Evolutionary conservation across 345 rosid genomes (phyloP).

Genomic region (Populus euphratica): DNA sequence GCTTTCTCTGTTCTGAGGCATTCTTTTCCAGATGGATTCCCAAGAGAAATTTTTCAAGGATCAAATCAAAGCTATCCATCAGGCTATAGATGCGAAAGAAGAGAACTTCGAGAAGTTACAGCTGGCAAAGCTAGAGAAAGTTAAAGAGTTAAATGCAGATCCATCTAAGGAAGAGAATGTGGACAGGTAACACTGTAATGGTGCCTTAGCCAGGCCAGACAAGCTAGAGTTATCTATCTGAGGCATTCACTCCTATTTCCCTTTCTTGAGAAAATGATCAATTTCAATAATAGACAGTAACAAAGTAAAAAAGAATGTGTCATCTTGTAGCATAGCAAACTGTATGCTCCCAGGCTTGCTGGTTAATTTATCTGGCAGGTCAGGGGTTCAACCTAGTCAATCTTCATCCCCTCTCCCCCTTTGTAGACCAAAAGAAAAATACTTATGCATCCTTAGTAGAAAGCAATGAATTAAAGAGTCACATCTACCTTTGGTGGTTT

Average conservation of each 20-base stretch:
- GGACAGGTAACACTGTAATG: conserved; percentile 5
- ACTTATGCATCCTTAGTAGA: too few relatives aligned
- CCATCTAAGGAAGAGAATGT: not conserved
- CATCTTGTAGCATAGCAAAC: too few relatives aligned
- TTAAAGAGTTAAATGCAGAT: not conserved
- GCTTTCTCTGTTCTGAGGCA: not conserved
- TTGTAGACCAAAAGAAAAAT: too few relatives aligned
- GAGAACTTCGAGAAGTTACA: conserved; percentile 10
- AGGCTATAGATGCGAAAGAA: conserved; percentile 7
- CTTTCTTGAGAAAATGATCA: not conserved
- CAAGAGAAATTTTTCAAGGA: conserved; percentile 10
- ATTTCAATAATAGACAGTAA: too few relatives aligned
- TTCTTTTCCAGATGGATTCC: conserved; percentile 12
- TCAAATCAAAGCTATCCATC: conserved; percentile 4
- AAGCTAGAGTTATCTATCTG: not conserved
- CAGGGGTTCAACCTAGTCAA: too few relatives aligned
- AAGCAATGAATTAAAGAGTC: too few relatives aligned
- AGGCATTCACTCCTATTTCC: not conserved
- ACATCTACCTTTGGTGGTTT: too few relatives aligned
- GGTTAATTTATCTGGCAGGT: too few relatives aligned
- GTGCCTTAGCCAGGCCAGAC: not conserved
- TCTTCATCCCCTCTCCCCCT: too few relatives aligned
- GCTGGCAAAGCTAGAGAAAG: conserved; percentile 4
- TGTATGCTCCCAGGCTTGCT: too few relatives aligned
- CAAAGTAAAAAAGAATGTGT: too few relatives aligned